Evolutionary conservation across 306 rosid genomes (phyloP).

Genomic region (Lathyrus sativus): DNA sequence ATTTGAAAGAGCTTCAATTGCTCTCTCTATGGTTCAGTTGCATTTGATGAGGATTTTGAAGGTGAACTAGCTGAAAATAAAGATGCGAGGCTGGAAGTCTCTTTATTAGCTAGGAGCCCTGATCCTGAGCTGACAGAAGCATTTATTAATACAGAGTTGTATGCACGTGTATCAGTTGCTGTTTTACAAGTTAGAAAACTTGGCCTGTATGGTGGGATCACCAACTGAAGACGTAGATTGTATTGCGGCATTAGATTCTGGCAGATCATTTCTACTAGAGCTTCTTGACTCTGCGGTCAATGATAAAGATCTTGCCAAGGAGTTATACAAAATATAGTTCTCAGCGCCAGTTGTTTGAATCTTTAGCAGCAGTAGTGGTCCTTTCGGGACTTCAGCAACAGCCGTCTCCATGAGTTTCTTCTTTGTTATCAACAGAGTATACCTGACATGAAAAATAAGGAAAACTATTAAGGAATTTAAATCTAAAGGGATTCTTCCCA

Average conservation of each 20-base stretch:
- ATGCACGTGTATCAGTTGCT: conserved; percentile 96
- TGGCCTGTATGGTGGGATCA: conserved; percentile 55
- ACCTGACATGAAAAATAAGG: too few relatives aligned
- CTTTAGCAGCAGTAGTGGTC: too few relatives aligned
- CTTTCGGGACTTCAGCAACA: too few relatives aligned
- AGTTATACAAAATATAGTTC: conserved; percentile 89
- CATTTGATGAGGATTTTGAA: conserved; percentile 98
- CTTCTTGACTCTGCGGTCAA: conserved; percentile 90
- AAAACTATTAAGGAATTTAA: too few relatives aligned
- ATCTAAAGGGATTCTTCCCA: too few relatives aligned
- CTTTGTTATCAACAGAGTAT: too few relatives aligned
- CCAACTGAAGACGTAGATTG: conserved; percentile 48
- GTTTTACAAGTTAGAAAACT: conserved; percentile 80
- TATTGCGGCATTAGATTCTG: conserved; percentile 65
- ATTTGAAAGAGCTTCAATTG: conserved; percentile 76
- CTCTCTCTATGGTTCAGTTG: conserved; percentile 95
- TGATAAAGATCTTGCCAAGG: conserved; percentile 85
- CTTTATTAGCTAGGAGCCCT: conserved; percentile 70
- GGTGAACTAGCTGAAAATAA: conserved; percentile 82
- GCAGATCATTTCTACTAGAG: conserved; percentile 78
- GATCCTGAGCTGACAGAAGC: conserved; percentile 85
- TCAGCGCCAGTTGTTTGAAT: too few relatives aligned
- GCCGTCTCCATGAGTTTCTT: too few relatives aligned
- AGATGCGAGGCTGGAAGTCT: conserved; percentile 75
- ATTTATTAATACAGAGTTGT: conserved; percentile 92